Evolutionary conservation across 2,329 filamentous ascomycete species (phyloP).

Genomic region (Clarireedia sp.): DNA sequence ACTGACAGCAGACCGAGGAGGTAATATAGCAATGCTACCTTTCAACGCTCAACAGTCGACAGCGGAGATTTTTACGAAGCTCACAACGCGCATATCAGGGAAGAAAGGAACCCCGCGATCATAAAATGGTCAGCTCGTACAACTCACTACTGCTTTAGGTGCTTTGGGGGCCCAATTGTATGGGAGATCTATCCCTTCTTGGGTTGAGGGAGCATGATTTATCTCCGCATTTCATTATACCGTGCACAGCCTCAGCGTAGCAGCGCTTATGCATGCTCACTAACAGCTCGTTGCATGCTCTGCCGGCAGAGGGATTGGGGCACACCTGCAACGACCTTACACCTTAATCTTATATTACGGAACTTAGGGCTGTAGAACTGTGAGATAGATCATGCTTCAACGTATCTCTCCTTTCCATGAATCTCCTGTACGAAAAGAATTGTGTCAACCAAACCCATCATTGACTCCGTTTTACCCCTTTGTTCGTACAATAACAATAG

Average conservation of each 20-base stretch:
- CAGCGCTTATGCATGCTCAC: not conserved
- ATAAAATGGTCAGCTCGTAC: not conserved
- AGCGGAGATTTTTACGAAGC: not conserved
- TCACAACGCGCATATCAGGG: conserved; percentile 1
- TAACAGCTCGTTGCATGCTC: not conserved
- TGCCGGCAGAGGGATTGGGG: not conserved
- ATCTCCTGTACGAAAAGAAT: too few species aligned
- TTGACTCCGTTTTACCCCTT: not conserved
- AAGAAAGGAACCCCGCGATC: conserved; percentile 4
- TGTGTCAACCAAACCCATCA: too few species aligned
- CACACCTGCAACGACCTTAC: not conserved
- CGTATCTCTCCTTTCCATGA: not conserved
- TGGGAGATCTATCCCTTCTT: conserved; percentile 5
- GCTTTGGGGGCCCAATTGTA: not conserved
- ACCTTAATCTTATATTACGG: not conserved
- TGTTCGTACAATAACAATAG: not conserved
- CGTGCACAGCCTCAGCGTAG: conserved; percentile 7
- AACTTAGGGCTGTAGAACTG: not conserved
- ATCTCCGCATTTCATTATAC: conserved; percentile 2
- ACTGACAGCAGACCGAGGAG: conserved; percentile 1
- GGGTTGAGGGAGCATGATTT: not conserved
- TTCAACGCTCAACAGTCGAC: not conserved
- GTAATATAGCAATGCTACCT: conserved; percentile 3
- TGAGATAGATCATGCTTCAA: too few species aligned
- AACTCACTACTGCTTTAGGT: not conserved